Evolutionary conservation across 306 rosid genomes (phyloP).

Genomic region (Quercus parvula): DNA sequence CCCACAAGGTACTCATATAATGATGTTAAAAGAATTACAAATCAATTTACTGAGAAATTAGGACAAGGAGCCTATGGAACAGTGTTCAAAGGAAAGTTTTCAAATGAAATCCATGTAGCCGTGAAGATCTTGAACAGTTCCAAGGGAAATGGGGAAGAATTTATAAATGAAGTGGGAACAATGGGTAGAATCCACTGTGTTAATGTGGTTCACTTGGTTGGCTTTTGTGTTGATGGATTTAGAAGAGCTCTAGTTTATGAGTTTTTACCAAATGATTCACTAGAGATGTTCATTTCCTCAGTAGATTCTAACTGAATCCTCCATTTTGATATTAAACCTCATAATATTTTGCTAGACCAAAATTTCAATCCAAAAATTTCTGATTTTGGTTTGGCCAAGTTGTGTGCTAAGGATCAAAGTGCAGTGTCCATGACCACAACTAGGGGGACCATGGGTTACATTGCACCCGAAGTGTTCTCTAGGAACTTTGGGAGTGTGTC

Average conservation of each 20-base stretch:
- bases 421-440: too few relatives aligned
- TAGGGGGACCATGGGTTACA: too few relatives aligned
- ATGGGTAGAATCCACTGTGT: neutral
- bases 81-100: neutral
- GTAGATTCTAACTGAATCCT: neutral
- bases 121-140: neutral
- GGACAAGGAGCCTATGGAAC: neutral
- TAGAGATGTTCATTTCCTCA: constrained; percentile 27
- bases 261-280: neutral
- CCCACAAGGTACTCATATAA: constrained; percentile 26
- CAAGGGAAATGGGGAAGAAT: neutral
- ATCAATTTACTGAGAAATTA: neutral
- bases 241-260: constrained; percentile 27
- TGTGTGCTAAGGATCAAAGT: too few relatives aligned
- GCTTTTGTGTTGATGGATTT: constrained; percentile 23
- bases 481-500: too few relatives aligned
- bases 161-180: neutral
- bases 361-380: too few relatives aligned
- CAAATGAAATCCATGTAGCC: neutral
- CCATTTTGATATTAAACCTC: too few relatives aligned
- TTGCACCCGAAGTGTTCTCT: too few relatives aligned
- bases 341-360: too few relatives aligned
- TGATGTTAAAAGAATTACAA: constrained; percentile 16
- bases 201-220: constrained; percentile 8
- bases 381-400: too few relatives aligned